Evolutionary conservation across 164 flowering plant genomes (phyloP).

Genomic region (Berberis thunbergii): DNA sequence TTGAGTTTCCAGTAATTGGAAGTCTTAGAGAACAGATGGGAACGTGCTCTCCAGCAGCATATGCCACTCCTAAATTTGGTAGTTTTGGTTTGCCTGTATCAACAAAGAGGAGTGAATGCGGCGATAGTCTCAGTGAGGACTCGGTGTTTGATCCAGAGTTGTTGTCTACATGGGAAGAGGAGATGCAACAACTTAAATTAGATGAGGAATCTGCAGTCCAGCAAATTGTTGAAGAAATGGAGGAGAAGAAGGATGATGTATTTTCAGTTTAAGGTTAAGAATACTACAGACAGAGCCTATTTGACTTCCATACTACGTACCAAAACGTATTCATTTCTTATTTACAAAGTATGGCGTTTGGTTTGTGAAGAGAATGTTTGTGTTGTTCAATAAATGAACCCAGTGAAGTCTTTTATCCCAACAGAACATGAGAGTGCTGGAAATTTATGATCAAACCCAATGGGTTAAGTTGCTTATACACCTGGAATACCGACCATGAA

Average conservation of each 20-base stretch:
- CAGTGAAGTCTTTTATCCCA: no score
- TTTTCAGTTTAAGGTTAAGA: neutral
- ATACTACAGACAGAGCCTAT: no score
- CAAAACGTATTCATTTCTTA: no score
- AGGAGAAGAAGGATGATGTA: neutral
- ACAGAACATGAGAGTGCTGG: no score
- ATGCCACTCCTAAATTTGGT: constrained; percentile 35
- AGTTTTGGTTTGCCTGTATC: constrained; percentile 8
- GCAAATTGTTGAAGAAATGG: constrained; percentile 8
- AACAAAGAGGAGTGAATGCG: constrained; percentile 1
- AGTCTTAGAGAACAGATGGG: constrained; percentile 19
- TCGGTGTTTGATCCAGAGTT: constrained; percentile 26
- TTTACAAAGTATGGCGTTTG: no score
- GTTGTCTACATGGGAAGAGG: constrained; percentile 29
- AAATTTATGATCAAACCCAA: no score
- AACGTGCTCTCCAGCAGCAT: neutral
- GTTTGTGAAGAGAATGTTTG: no score
- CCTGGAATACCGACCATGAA: no score
- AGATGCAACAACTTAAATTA: constrained; percentile 26
- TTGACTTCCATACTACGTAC: no score
- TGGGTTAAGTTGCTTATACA: no score
- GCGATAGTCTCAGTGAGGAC: neutral
- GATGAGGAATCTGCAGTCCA: constrained; percentile 23
- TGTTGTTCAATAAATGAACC: no score
- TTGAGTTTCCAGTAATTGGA: constrained; percentile 17